Base-by-base conservation (phyloP, 2,329 filamentous ascomycete genomes). In the Thermochaetoides dissita region DNA sequence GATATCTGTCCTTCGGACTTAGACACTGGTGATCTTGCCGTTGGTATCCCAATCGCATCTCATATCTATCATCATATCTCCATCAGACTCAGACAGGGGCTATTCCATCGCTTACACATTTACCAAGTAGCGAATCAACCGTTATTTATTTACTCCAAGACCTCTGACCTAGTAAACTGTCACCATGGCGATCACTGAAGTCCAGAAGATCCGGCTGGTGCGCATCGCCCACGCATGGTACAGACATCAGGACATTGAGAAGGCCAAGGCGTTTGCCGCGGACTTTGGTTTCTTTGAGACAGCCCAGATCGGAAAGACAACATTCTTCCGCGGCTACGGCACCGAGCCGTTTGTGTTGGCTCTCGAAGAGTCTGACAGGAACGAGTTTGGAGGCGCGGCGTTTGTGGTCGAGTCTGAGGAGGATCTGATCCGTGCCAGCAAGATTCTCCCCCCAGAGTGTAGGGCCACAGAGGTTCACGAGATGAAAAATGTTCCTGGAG, bases 321-420 rank as follows among this genome's bases (percentile, higher is more conserved):
- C 72, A 30, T 81, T 72, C 61, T 78, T 69, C 56, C 68, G 72
- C 34, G 76, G 76, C 11, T 79, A 78, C 52, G 74, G 76, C 10
- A 59, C 59, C 6, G 74, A 79, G 49, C 73, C 74, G 9, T 79
- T 74, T 54, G 61, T 77, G 2, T 64, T 79, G 36, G 75, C 72
- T 48, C 67, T 73, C 38, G 63, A 65, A 45, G 60, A 62, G 39
- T 65, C 69, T 2, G 53, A 58, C 38, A 57, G 65, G 53, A 60
- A 70, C 44, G 59, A 64, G 43, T 81, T 79, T 52, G 64, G 68
- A 6, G 76, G 76, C 2, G 66, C 68, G 0, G 72, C 66, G 1
- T 80, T 75, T 47, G 69, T 68, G 32, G 76, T 79, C 6, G 69
- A 72, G 47, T 67, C 63, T 6, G 62, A 68, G 50, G 67, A 66